Evolutionary conservation across 352 stramenopile genomes (phyloP).

Genomic region (Phytophthora sojae): DNA sequence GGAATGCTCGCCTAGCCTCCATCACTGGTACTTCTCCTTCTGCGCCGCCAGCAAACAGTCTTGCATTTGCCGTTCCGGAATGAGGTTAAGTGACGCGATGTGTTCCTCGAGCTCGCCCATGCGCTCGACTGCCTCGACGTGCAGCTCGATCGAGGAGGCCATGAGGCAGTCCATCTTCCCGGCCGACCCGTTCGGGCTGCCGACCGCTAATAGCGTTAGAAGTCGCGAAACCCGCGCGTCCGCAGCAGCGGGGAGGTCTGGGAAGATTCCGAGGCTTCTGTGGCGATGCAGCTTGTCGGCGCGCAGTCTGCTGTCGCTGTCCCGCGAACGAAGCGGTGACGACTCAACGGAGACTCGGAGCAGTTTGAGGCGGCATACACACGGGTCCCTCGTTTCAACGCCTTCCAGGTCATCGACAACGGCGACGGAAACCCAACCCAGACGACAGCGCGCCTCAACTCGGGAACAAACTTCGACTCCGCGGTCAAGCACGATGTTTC

Average conservation of each 20-base stretch:
- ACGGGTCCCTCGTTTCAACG: slow-evolving; percentile 15
- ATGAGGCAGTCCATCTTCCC: slow-evolving; percentile 40
- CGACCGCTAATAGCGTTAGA: slow-evolving; percentile 8
- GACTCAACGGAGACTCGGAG: neutral
- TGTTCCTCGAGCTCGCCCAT: slow-evolving; percentile 31
- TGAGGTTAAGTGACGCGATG: slow-evolving; percentile 38
- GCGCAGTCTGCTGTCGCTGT: slow-evolving; percentile 10
- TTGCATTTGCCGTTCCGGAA: slow-evolving; percentile 12
- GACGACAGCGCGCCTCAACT: slow-evolving; percentile 4
- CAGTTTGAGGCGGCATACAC: slow-evolving; percentile 21
- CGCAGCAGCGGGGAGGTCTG: slow-evolving; percentile 1
- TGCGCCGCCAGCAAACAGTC: slow-evolving; percentile 1
- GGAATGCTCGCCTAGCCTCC: slow-evolving; percentile 30
- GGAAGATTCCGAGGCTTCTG: slow-evolving; percentile 30
- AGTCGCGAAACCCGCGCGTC: slow-evolving; percentile 24
- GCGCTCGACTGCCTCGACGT: slow-evolving; percentile 42
- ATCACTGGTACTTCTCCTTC: slow-evolving; percentile 42
- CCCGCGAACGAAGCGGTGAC: slow-evolving; percentile 23
- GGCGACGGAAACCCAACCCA: slow-evolving; percentile 8
- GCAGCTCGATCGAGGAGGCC: slow-evolving; percentile 39
- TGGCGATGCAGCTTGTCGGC: slow-evolving; percentile 39
- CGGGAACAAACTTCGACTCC: slow-evolving; percentile 12
- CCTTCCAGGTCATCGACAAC: slow-evolving; percentile 9
- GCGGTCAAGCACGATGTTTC: slow-evolving; percentile 39
- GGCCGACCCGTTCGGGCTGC: slow-evolving; percentile 28